These are phyloP conservation scores for Xylaria castorea DNA, from an alignment of 495 filamentous ascomycete genomes.

Conservation along the genomic window DNA sequence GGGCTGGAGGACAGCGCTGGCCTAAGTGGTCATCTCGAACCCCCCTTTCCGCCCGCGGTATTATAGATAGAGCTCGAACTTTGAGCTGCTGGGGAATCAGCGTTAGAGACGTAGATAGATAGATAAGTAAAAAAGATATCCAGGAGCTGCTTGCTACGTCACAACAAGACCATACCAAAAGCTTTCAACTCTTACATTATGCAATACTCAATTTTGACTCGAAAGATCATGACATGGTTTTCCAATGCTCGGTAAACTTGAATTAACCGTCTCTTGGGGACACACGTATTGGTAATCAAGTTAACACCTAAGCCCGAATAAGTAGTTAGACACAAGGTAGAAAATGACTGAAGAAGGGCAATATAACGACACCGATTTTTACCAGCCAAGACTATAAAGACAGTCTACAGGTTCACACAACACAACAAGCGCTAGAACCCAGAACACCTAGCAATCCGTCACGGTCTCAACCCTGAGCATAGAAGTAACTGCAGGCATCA, in stretches of 20 bases:
- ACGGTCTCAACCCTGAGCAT: too few relatives aligned
- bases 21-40: neutral
- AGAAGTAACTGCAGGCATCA: too few relatives aligned
- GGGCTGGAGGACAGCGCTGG: conserved; percentile 57
- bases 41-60: neutral
- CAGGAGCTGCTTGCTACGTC: neutral
- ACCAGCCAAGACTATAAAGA: neutral
- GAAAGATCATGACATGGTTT: neutral
- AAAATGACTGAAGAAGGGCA: neutral
- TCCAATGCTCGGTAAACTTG: neutral
- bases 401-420: neutral
- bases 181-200: neutral
- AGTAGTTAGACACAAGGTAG: neutral
- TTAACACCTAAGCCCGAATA: neutral
- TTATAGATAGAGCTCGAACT: neutral
- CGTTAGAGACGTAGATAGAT: neutral
- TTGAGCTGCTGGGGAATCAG: neutral
- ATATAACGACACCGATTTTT: too few relatives aligned
- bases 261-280: neutral
- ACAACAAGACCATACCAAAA: neutral
- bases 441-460: too few relatives aligned
- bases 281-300: neutral
- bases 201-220: neutral
- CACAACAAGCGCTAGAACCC: too few relatives aligned
- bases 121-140: neutral